Evolutionary conservation across 2,329 filamentous ascomycete genomes (phyloP), one percentile per base, ranked within the genome.

Genomic region (Pleomassaria siparia): DNA sequence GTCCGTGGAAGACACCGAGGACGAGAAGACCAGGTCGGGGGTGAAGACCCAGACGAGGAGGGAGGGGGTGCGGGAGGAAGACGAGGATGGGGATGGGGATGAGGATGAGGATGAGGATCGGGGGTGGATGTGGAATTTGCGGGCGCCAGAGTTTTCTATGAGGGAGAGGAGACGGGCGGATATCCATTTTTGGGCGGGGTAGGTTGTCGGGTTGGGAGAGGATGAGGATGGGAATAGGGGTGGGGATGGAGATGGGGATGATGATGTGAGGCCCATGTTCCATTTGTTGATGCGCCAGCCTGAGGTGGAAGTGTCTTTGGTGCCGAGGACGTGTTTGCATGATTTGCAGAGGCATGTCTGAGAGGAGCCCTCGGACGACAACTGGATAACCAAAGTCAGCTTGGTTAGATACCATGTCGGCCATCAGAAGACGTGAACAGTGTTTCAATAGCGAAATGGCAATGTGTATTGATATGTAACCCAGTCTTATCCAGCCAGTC

Each of bases 11-110:
- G 75, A 76, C 7, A 74, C 78, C 2, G 75, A 76, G 9, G 74
- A 78, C 1, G 82, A 82, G 53, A 83, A 80, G 42, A 74, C 74
- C 32, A 85, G 72, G 48, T 83, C 77, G 0, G 81, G 80, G 7
- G 82, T 82, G 66, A 85, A 85, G 44, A 82, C 72, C 82, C 82
- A 85, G 22, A 84, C 54, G 47, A 2, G 64, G 62, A 6, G 58
- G 52, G 4, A 55, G 48, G 13, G 57, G 40, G 24, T 42, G 52
- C 3, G 54, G 48, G 13, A 56, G 40, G 24, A 40, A 21, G 12
- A 29, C 12, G 7, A 5, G 37, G 36, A 4, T 16, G 9, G 18
- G 9, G 20, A 37, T 3, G 18, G 8, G n/a, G 32, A 39, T 30
- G 48, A 25, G 16, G 37, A 26, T 1, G 47, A 12, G 8, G 46